phyloP scores from a whole-genome alignment of 352 stramenopile genomes.

The Pythium aristosporum region DNA sequence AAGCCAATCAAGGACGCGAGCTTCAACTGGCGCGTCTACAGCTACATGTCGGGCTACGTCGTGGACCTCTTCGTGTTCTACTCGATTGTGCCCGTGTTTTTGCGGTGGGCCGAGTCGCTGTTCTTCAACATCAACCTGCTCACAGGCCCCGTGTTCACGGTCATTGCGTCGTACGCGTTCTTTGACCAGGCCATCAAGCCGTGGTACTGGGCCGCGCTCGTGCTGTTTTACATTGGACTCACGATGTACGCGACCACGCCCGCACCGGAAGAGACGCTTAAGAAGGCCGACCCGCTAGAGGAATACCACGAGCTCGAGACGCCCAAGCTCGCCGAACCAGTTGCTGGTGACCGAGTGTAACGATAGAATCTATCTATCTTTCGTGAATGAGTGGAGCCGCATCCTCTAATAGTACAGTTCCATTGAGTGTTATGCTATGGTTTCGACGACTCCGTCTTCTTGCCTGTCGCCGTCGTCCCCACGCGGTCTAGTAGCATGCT shows the following conservation, averaged over 20 bases:
- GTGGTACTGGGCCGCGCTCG: constrained; percentile 63
- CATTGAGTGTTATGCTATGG: too few relatives aligned
- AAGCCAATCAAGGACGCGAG: constrained; percentile 40
- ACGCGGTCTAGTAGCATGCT: too few relatives aligned
- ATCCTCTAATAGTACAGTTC: background rate
- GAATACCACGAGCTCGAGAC: constrained; percentile 19
- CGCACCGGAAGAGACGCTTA: constrained; percentile 27
- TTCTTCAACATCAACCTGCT: constrained; percentile 72
- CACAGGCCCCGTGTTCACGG: constrained; percentile 57
- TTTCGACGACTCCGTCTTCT: too few relatives aligned
- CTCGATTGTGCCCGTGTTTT: constrained; percentile 53
- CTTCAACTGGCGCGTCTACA: constrained; percentile 50
- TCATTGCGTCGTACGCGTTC: constrained; percentile 52
- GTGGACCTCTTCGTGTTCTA: constrained; percentile 63
- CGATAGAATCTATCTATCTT: background rate
- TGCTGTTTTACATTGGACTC: constrained; percentile 56
- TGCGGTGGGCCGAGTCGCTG: constrained; percentile 59
- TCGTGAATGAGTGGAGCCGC: background rate
- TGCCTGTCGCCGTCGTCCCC: too few relatives aligned
- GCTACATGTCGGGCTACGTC: constrained; percentile 61
- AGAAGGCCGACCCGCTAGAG: constrained; percentile 2
- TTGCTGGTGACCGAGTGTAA: constrained; percentile 3
- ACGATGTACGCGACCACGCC: constrained; percentile 45
- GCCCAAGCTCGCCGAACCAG: constrained; percentile 16
- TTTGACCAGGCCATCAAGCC: constrained; percentile 59